Percentiles rank a stretch among this genome's conserved stretches.
These are phyloP conservation scores for Aquilaria sinensis DNA, from an alignment of 345 rosid genomes.

Conservation along the genomic window DNA sequence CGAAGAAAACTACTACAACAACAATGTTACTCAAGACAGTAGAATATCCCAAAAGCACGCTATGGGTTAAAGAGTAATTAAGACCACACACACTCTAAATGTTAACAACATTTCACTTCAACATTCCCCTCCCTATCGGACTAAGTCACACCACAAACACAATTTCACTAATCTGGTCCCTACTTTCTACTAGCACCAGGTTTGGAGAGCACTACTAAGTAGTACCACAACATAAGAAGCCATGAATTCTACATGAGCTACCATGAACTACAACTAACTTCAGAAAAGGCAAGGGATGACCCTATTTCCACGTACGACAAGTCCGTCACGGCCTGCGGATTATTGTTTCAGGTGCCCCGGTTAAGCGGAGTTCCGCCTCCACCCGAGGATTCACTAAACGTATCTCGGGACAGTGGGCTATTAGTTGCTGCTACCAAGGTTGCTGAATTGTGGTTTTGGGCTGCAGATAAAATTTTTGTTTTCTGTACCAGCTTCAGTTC, in stretches of 20 bases:
- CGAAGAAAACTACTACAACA: no score
- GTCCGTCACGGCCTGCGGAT: conserved; percentile 32
- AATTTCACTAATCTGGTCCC: conserved; percentile 10
- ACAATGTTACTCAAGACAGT: no score
- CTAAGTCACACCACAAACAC: conserved; percentile 9
- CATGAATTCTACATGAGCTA: conserved; percentile 12
- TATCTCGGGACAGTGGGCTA: conserved; percentile 56
- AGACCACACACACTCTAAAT: no score
- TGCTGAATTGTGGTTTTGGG: conserved; percentile 15
- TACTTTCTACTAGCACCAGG: conserved; percentile 5
- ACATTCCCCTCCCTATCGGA: no score
- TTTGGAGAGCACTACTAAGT: conserved; percentile 12
- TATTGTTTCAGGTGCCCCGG: conserved; percentile 39
- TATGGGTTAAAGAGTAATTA: no score
- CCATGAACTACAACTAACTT: conserved; percentile 10
- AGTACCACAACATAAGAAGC: conserved; percentile 13
- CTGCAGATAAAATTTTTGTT: conserved; percentile 16
- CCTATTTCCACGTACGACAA: conserved; percentile 47
- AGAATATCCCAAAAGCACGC: no score
- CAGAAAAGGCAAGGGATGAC: not conserved
- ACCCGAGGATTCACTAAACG: conserved; percentile 57
- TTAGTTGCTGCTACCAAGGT: conserved; percentile 18
- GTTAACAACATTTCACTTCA: no score
- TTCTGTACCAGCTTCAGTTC: conserved; percentile 35
- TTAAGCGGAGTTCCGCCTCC: conserved; percentile 55